Conservation (phyloP, 2,329 filamentous ascomycete species). For the Ceratocystis diversiconidia region DNA sequence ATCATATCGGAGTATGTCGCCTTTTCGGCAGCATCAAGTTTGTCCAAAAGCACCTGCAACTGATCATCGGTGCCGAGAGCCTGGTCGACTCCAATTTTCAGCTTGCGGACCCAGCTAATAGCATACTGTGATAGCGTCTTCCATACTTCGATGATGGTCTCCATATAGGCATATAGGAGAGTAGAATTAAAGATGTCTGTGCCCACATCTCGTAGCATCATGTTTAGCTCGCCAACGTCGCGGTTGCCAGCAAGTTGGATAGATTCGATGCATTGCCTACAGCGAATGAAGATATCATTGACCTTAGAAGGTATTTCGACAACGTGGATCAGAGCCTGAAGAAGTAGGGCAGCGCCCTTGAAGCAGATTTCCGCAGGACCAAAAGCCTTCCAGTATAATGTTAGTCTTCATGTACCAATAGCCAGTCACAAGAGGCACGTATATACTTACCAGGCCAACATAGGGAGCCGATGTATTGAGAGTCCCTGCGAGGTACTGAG, state of each 20-base stretch:
- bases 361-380: conserved; percentile 9
- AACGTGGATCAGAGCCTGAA: conserved; percentile 2
- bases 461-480: not conserved
- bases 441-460: conserved; percentile 7
- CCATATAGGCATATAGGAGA: conserved; percentile 6
- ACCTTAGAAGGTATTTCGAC: conserved; percentile 5
- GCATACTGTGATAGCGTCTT: not conserved
- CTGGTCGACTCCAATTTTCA: not conserved
- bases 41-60: not conserved
- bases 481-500: not conserved
- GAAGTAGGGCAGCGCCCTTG: conserved; percentile 8
- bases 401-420: not conserved
- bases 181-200: conserved; percentile 1
- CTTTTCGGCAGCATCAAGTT: not conserved
- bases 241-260: not conserved
- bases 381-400: conserved; percentile 1
- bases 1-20: conserved; percentile 3
- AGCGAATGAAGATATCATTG: not conserved
- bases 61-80: not conserved
- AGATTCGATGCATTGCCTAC: not conserved
- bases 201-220: not conserved
- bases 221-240: not conserved
- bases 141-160: conserved; percentile 9
- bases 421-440: too few species aligned
- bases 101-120: not conserved